phyloP scores from a whole-genome alignment of 1,284 basidiomycete genomes.

The Microstroma glucosiphilum region DNA sequence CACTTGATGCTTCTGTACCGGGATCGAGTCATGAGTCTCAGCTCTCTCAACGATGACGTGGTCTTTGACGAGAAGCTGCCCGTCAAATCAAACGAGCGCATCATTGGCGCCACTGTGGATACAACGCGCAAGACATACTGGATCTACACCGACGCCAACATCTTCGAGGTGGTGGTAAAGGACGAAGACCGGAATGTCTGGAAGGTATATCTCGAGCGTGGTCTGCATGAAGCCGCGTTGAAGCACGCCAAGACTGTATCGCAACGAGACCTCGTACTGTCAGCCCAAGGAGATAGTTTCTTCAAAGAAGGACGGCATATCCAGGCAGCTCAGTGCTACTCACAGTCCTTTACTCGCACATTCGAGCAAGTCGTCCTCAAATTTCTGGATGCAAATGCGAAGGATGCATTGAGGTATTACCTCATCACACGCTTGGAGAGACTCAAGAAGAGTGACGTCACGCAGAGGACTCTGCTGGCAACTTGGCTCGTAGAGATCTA shows the following conservation, averaged over 20 bases:
- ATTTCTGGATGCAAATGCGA: conserved; percentile 81
- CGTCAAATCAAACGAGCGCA: conserved; percentile 33
- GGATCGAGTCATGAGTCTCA: conserved; percentile 71
- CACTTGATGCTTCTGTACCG: conserved; percentile 82
- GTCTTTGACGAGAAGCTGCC: conserved; percentile 68
- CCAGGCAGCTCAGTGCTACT: conserved; percentile 84
- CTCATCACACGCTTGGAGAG: conserved; percentile 79
- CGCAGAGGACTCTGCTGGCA: conserved; percentile 93
- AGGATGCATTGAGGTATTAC: conserved; percentile 88
- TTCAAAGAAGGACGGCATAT: conserved; percentile 78
- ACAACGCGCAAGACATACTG: conserved; percentile 83
- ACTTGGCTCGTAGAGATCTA: conserved; percentile 99
- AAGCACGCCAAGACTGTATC: conserved; percentile 72
- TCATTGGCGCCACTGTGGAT: conserved; percentile 56
- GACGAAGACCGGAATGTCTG: conserved; percentile 93
- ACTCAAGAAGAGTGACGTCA: conserved; percentile 70
- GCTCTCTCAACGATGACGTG: conserved; percentile 71
- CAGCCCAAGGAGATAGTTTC: conserved; percentile 75
- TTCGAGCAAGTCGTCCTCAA: conserved; percentile 90
- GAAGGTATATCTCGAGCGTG: conserved; percentile 78
- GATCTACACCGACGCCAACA: conserved; percentile 82
- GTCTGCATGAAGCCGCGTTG: conserved; percentile 70
- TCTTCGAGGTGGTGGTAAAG: conserved; percentile 78
- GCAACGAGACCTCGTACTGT: conserved; percentile 78
- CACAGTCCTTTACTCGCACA: conserved; percentile 60